Base-by-base conservation (phyloP, 768 basidiomycete genomes). In the Trametes gibbosa region DNA sequence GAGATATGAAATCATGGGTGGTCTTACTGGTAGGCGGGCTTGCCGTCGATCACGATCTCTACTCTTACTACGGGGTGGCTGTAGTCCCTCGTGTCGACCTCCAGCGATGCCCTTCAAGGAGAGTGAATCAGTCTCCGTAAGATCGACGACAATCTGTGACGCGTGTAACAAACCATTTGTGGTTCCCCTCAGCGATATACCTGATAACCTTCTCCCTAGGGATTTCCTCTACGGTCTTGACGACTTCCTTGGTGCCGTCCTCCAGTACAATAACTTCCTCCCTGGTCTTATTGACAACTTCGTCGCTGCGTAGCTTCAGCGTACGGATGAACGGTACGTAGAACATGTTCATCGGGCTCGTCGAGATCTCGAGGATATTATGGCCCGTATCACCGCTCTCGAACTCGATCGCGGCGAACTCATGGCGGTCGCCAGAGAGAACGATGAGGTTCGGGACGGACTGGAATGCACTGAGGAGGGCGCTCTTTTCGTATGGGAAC, bases 341-440 rank as follows among this genome's bases (percentile, higher is more conserved):
- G 71, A 87, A 86, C 84, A 84, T 84, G 73, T 78, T 87, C 67
- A 88, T 66, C 5, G 90, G 89, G 61, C 78, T 79, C 6, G 88
- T 89, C 23, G 86, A 87, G 59, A 90, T 77, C 67, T 91, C 90
- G 43, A 76, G 71, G 25, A 89, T 76, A 8, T 74, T 63, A 61
- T 84, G 75, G 5, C 71, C 63, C 42, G 69, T 55, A 60, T 74
- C 68, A 43, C 70, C 61, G 58, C 76, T 66, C 53, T 75, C 77
- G 69, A 84, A 87, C 71, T 86, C 82, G 63, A 90, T 79, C 5
- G 82, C 82, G 1, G 89, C 89, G 65, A 90, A 91, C 72, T 91
- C 89, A 69, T 92, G 90, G 21, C 89, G 78, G 68, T 90, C 90
- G 8, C 89, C 89, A 2, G 84, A 85, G 45, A 91, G 72, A 50